Evolutionary conservation across 163 green algal species (phyloP).

Genomic region (Scenedesmus sp.): DNA sequence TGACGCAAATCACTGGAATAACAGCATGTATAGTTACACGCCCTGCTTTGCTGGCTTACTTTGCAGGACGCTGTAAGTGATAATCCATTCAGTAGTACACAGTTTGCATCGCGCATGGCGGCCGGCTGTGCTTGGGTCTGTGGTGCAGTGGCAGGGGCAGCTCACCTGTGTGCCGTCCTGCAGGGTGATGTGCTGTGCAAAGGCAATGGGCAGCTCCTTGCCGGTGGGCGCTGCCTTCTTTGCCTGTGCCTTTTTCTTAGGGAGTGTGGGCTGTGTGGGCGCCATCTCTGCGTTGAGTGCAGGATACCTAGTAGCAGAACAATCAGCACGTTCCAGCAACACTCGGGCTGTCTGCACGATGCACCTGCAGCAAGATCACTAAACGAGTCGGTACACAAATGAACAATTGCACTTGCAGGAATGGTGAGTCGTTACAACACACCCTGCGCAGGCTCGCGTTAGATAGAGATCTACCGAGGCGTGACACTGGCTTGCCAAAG

Average conservation of each 20-base stretch:
- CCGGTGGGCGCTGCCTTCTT: slow-evolving; percentile 34
- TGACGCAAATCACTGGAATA: neutral
- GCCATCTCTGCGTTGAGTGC: slow-evolving; percentile 1
- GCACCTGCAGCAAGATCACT: too few relatives aligned
- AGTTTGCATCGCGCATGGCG: neutral
- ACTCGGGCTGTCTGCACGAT: neutral
- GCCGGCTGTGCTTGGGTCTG: neutral
- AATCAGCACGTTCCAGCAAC: neutral
- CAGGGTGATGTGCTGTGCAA: slow-evolving; percentile 48
- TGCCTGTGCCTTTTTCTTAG: neutral
- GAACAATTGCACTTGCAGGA: neutral
- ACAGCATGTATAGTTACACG: too few relatives aligned
- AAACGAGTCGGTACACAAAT: neutral
- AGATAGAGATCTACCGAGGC: slow-evolving; percentile 1
- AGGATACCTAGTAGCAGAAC: neutral
- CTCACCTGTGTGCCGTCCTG: slow-evolving; percentile 49
- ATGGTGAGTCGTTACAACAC: neutral
- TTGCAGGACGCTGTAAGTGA: neutral
- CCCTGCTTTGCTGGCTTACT: neutral
- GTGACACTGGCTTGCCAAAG: neutral
- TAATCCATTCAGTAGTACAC: neutral
- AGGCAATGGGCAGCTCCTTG: slow-evolving; percentile 40
- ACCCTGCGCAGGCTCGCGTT: neutral
- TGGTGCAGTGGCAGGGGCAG: neutral
- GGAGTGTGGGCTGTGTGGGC: slow-evolving; percentile 13